Evolutionary conservation across 768 basidiomycete genomes (phyloP), one percentile per base, ranked within the genome.

Genomic region (Daedaleopsis sinensis): DNA sequence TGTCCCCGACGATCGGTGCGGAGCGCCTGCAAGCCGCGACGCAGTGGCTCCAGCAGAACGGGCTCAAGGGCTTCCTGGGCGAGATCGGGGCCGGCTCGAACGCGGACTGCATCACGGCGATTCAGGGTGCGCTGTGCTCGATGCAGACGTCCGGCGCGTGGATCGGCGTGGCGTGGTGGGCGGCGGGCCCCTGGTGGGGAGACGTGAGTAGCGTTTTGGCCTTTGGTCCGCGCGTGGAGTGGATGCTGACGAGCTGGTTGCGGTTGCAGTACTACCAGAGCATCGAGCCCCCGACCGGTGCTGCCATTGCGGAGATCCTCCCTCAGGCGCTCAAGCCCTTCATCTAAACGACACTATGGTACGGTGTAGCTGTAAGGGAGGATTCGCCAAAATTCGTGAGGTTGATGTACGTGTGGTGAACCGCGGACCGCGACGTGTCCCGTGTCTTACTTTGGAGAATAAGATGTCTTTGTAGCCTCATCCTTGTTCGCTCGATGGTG

Each of bases 181-280:
- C 84, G 60, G 85, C 84, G 61, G 85, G 85, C 1, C 84, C 83
- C 47, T 86, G 85, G 83, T 84, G 84, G 84, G 80, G 78, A 38
- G 68, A 62, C 71, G 83, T 84, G 66, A 73, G 82, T 81, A 8
- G 43, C 11, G 42, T 42, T 51, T 43, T n/a, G n/a, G n/a, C 1
- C 19, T 10, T 3, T 23, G 12, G 27, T 3, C 53, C 24, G 16
- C 16, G 15, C n/a, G 54, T 13, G 2, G 36, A 13, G 18, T 11
- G 15, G 35, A 43, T n/a, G 60, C 55, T 57, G 52, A 58, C 32
- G 37, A 16, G 35, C 5, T 11, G n/a, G n/a, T 44, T 3, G 24
- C n/a, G 39, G 48, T 19, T 58, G 47, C 65, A 80, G 83, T 87
- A 85, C 77, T 85, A 77, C 80, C 78, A 80, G 74, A 84, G 82